Evolutionary conservation across 805 yeast genomes (phyloP).

Genomic region (Barnettozyma salicaria): DNA sequence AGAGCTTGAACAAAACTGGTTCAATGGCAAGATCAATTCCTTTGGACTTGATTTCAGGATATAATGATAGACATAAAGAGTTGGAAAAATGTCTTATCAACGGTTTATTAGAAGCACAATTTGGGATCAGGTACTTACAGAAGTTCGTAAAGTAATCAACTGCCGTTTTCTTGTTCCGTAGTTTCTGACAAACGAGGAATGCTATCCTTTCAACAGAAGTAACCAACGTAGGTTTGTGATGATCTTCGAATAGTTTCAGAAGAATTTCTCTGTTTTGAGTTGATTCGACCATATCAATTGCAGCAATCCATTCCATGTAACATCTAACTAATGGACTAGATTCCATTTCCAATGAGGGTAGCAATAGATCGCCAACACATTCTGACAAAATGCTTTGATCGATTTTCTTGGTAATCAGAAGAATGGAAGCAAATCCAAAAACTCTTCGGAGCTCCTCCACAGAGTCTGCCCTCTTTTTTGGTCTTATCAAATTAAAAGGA

Average conservation of each 20-base stretch:
- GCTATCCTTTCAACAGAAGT: slow-evolving; percentile 63
- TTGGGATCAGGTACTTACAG: slow-evolving; percentile 52
- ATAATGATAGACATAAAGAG: slow-evolving; percentile 61
- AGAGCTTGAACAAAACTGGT: slow-evolving; percentile 24
- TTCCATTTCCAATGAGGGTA: slow-evolving; percentile 46
- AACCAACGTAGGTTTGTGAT: slow-evolving; percentile 36
- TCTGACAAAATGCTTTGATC: slow-evolving; percentile 22
- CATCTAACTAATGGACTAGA: slow-evolving; percentile 72
- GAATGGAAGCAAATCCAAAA: slow-evolving; percentile 46
- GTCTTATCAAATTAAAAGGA: slow-evolving; percentile 39
- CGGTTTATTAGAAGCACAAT: slow-evolving; percentile 79
- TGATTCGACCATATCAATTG: slow-evolving; percentile 35
- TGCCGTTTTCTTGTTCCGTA: slow-evolving; percentile 24
- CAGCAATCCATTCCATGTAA: slow-evolving; percentile 75
- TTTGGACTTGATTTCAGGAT: slow-evolving; percentile 32
- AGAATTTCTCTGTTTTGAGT: slow-evolving; percentile 19
- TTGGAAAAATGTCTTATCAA: slow-evolving; percentile 77
- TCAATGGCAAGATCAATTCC: slow-evolving; percentile 22
- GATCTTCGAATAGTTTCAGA: slow-evolving; percentile 29
- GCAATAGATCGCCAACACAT: slow-evolving; percentile 25
- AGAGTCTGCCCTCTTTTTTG: slow-evolving; percentile 56
- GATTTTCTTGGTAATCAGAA: slow-evolving; percentile 37
- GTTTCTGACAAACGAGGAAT: slow-evolving; percentile 44
- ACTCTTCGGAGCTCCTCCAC: slow-evolving; percentile 63
- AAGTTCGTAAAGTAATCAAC: slow-evolving; percentile 35